These are phyloP conservation scores for Solanum paucissectum DNA, from an alignment of 257 asterid genomes.

Conservation along the genomic window DNA sequence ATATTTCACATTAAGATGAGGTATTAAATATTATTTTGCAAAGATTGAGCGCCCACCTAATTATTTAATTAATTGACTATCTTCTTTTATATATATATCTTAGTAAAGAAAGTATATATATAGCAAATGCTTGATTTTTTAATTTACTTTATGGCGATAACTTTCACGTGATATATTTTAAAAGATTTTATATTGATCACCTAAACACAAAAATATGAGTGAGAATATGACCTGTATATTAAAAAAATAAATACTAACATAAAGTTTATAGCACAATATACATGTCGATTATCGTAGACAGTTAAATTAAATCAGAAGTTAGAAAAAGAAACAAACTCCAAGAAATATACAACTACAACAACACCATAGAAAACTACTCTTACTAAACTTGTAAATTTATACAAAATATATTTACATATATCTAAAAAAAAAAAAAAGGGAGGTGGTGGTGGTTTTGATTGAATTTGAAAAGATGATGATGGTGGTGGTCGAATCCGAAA, in stretches of 20 bases:
- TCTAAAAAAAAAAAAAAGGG: neutral
- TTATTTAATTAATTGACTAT: neutral
- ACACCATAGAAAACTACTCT: neutral
- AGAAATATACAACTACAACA: neutral
- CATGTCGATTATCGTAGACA: neutral
- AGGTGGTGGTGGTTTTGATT: too few species aligned
- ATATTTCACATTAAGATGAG: neutral
- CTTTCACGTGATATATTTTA: neutral
- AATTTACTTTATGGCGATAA: neutral
- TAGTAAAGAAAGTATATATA: neutral
- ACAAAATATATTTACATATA: neutral
- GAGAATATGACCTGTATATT: neutral
- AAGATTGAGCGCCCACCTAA: neutral
- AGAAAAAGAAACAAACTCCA: neutral
- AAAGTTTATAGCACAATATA: neutral
- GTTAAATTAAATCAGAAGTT: neutral
- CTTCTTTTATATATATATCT: too few species aligned
- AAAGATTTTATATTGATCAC: neutral
- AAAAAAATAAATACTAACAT: neutral
- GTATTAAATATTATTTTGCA: neutral
- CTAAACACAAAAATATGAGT: neutral
- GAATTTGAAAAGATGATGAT: too few species aligned
- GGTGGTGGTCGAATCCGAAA: too few species aligned
- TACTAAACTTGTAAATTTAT: too few species aligned
- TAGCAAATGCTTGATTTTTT: neutral